phyloP scores from a whole-genome alignment of 2,329 filamentous ascomycete genomes.

The Bipolaris zeicola region DNA sequence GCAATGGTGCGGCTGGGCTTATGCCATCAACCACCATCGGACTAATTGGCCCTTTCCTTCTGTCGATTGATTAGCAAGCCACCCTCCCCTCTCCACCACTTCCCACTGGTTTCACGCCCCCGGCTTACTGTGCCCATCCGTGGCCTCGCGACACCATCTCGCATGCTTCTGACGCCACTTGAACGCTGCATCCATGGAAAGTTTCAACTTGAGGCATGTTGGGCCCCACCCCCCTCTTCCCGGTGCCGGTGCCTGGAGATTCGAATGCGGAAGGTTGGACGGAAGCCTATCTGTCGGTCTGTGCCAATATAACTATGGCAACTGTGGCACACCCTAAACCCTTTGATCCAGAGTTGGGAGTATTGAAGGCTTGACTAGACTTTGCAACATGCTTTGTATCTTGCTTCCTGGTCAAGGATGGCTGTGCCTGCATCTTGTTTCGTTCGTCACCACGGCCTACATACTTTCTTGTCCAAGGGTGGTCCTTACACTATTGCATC shows the following conservation, averaged over 20 bases:
- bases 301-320: background rate
- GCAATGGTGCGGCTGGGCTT: too few relatives aligned
- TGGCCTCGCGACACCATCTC: conserved; percentile 8
- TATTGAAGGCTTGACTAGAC: conserved; percentile 12
- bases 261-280: conserved; percentile 8
- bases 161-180: conserved; percentile 17
- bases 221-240: background rate
- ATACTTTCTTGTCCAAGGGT: background rate
- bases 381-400: background rate
- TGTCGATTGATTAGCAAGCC: too few relatives aligned
- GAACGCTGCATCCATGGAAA: conserved; percentile 6
- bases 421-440: background rate
- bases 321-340: conserved; percentile 3
- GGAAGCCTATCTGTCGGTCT: conserved; percentile 6
- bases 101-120: too few relatives aligned
- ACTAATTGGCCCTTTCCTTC: too few relatives aligned
- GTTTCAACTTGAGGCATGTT: conserved; percentile 17
- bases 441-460: background rate
- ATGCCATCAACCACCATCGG: too few relatives aligned
- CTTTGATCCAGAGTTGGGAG: background rate
- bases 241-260: background rate
- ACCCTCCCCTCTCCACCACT: background rate
- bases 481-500: background rate
- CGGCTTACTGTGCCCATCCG: background rate
- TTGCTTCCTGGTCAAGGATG: background rate